Evolutionary conservation across 192 early-diverging fungal genomes (phyloP), one percentile per base, ranked within the genome.

Genomic region (Hyaloraphidium curvatum): DNA sequence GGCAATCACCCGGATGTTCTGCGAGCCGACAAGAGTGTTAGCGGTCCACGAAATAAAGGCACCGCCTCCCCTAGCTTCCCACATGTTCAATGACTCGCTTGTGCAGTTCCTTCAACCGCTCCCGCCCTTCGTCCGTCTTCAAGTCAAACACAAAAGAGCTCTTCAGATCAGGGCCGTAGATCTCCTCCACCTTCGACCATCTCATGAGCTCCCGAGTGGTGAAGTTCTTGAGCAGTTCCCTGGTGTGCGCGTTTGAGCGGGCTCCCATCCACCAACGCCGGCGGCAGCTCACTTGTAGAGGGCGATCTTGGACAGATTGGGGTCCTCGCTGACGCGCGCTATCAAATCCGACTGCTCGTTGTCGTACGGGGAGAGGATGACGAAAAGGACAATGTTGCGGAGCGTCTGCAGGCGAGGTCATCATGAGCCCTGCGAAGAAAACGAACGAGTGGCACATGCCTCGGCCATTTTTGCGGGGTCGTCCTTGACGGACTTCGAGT

Each of bases 311-410:
- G 67, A 64, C 55, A 95, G 61, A 23, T 83, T 84, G 33, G 81
- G 72, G 55, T 98, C 95, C 55, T 75, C 65, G 60, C 77, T 71
- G 25, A 92, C 77, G 39, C 89, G 73, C 57, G 96, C 85, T 30
- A 96, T 77, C 51, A 96, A 59, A 60, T 99, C 92, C 0, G 83
- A 79, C 65, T 99, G 95, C 70, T 96, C 91, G 63, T 96, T 90
- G 66, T 87, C 86, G 64, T 80, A 95, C 1, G 92, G 89, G 21
- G 95, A 68, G 27, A 99, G 75, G 25, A 86, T 70, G 56, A 95
- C 67, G 56, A 86, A 99, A 50, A 91, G 68, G 2, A 93, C 77
- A 30, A 86, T 74, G 55, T 82, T 85, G 61, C 83, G 67, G 19
- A 95, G 71, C 30, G 76, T 71, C 78, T 82, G 54, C 17, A 27